phyloP scores from a whole-genome alignment of 2,329 filamentous ascomycete genomes.

The Ascochyta pisi region DNA sequence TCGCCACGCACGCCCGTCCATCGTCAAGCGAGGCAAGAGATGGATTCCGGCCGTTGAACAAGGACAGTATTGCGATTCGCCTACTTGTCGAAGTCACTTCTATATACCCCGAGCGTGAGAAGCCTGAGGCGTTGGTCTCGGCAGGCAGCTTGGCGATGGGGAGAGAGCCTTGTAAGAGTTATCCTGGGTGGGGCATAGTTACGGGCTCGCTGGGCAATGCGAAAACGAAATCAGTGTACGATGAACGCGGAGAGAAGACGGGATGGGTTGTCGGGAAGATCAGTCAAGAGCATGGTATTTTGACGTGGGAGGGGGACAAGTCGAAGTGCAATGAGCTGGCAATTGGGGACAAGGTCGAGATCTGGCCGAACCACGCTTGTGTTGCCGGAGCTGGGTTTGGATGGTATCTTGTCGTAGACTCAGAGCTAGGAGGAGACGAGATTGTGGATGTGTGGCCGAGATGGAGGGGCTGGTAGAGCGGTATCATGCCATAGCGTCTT shows the following conservation, averaged over 20 bases:
- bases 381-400: slow-evolving; percentile 74
- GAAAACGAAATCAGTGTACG: slow-evolving; percentile 29
- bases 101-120: slow-evolving; percentile 60
- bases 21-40: slow-evolving; percentile 22
- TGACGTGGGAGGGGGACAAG: slow-evolving; percentile 63
- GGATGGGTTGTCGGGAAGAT: slow-evolving; percentile 74
- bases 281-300: slow-evolving; percentile 79
- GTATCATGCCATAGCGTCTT: not conserved
- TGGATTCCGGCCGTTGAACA: slow-evolving; percentile 51
- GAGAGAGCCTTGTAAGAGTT: slow-evolving; percentile 74
- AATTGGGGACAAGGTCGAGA: slow-evolving; percentile 70
- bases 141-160: slow-evolving; percentile 74
- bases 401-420: slow-evolving; percentile 78
- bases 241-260: slow-evolving; percentile 39
- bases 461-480: slow-evolving; percentile 70
- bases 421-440: slow-evolving; percentile 58
- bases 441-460: slow-evolving; percentile 77
- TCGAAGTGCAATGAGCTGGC: slow-evolving; percentile 51
- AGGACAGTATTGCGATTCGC: slow-evolving; percentile 68
- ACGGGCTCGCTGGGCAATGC: slow-evolving; percentile 61
- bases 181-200: slow-evolving; percentile 74
- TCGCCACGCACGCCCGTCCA: slow-evolving; percentile 71
- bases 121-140: slow-evolving; percentile 71
- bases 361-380: slow-evolving; percentile 85
- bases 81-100: slow-evolving; percentile 76